Evolutionary conservation across 805 yeast species (phyloP).

Genomic region (Kodamaea neixiangensis): DNA sequence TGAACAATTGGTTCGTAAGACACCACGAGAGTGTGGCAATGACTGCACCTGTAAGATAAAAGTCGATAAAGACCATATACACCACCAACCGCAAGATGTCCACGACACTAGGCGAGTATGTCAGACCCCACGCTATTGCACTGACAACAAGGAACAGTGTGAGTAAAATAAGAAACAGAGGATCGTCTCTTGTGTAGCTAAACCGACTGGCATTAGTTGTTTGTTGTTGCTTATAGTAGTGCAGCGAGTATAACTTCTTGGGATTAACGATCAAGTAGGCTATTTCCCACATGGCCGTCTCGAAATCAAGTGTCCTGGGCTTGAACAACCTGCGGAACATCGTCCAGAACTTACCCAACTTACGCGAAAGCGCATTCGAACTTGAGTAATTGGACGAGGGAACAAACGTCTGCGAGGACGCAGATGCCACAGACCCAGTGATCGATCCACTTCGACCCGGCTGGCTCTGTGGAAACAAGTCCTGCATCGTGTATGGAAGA

Average conservation of each 20-base stretch:
- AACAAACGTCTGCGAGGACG: constrained; percentile 18
- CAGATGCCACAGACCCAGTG: constrained; percentile 20
- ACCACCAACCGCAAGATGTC: constrained; percentile 67
- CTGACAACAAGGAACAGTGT: constrained; percentile 66
- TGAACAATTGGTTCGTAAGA: constrained; percentile 64
- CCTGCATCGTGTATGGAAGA: constrained; percentile 46
- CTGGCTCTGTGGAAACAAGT: constrained; percentile 36
- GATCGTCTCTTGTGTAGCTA: constrained; percentile 90
- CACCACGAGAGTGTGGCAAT: constrained; percentile 77
- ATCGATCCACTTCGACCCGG: constrained; percentile 15
- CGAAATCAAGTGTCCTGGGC: constrained; percentile 85
- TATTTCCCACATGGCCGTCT: constrained; percentile 92
- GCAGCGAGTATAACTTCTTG: constrained; percentile 75
- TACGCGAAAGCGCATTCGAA: constrained; percentile 9
- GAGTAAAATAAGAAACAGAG: constrained; percentile 76
- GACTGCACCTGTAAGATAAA: constrained; percentile 65
- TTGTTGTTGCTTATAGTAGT: constrained; percentile 75
- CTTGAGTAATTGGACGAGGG: constrained; percentile 11
- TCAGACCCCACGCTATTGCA: constrained; percentile 89
- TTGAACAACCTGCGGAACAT: constrained; percentile 47
- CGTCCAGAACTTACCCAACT: constrained; percentile 26
- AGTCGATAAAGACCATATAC: constrained; percentile 85
- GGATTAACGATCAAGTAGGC: constrained; percentile 73
- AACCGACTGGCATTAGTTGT: constrained; percentile 43
- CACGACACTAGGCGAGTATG: constrained; percentile 64